Base-by-base conservation (phyloP, 441 rosid genomes). In the Eruca vesicaria region DNA sequence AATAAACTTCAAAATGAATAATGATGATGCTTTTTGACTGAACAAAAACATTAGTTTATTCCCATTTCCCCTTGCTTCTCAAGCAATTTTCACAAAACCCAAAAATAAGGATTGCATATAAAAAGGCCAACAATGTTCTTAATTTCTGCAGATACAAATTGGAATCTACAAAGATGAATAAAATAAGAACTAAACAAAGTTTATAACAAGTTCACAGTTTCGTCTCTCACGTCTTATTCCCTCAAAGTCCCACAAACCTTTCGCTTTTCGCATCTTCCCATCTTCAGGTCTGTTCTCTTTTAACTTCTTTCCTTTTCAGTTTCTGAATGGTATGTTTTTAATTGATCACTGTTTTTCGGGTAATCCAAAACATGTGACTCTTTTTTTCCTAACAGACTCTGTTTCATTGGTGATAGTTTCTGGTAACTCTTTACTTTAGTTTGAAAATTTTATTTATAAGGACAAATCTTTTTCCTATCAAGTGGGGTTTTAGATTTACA, bases 21-120 rank as follows among this genome's bases (percentile, higher is more conserved):
- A 71, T 71, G 5, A 71, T 77, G 8, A 50, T 50, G 65, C 53
- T 61, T 50, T 72, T 66, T 77, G 77, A 71, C 73, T 28, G 29
- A n/a, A 9, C 45, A 61, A 77, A 14, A 10, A 26, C 21, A 72
- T n/a, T 78, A 72, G 38, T 77, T 66, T 77, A 72, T 35, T 72
- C 77, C 64, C 31, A 72, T 68, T 52, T 63, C 73, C 68, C 69
- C 77, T 78, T 78, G 80, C 80, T 78, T 78, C 50, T 52, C 77
- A 78, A 66, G 77, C 73, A 78, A 78, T 66, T 26, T 66, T 72
- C 21, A 7, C 18, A 59, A n/a, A 59, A 14, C 71, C 35, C 76
- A 26, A 76, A 35, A 58, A 65, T 0, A 52, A 71, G 53, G 18
- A 9, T n/a, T 52, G 73, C 65, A 33, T 60, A 66, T 60, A 78